Conservation (phyloP, 176 grass and related monocot species). For the Carex parvula region DNA sequence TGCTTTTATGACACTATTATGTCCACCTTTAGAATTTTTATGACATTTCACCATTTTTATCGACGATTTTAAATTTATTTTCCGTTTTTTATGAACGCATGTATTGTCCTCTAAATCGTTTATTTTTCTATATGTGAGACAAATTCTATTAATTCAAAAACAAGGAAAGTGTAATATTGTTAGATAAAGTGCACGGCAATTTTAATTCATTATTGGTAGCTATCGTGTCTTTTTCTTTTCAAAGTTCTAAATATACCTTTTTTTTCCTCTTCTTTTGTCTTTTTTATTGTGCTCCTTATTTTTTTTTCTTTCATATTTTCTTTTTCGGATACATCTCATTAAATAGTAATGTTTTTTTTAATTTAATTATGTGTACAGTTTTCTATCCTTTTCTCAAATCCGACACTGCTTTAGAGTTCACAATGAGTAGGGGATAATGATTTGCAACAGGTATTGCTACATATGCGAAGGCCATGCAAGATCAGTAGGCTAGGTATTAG, state of each 20-base stretch:
- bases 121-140: too few species aligned
- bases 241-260: background rate
- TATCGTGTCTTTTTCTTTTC: background rate
- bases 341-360: background rate
- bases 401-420: background rate
- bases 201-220: background rate
- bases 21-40: too few species aligned
- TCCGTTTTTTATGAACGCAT: too few species aligned
- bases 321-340: background rate
- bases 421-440: background rate
- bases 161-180: too few species aligned
- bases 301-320: background rate
- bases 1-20: too few species aligned
- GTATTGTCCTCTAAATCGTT: too few species aligned
- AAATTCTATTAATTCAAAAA: too few species aligned
- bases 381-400: background rate
- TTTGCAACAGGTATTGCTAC: background rate
- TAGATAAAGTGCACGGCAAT: background rate
- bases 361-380: background rate
- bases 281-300: background rate
- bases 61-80: too few species aligned
- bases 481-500: slow-evolving; percentile 2
- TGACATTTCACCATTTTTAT: too few species aligned
- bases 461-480: background rate
- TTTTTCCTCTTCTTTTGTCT: background rate